A percentile compares a stretch with the other conserved stretches of the same genome.
Evolutionary conservation across 176 grass and related monocot genomes (phyloP).

Genomic region (Aegilops longissima): DNA sequence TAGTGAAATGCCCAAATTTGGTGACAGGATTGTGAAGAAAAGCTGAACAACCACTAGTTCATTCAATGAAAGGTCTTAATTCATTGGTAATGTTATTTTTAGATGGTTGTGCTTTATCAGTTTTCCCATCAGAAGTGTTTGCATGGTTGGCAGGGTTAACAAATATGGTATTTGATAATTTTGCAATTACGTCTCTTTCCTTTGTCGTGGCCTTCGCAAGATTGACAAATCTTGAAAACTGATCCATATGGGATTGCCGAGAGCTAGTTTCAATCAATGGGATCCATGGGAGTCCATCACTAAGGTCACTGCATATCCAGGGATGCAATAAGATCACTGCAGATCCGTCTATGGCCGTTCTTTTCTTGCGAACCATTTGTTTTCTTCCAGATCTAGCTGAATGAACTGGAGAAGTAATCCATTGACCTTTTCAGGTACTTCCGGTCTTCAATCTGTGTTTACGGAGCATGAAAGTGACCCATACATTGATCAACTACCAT

Average conservation of each 20-base stretch:
- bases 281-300: constrained; percentile 29
- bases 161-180: not conserved
- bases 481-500: no score
- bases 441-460: no score
- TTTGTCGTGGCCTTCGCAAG: not conserved
- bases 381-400: no score
- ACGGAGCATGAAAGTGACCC: no score
- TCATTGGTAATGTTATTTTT: constrained; percentile 30
- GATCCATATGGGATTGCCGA: constrained; percentile 27
- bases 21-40: constrained; percentile 8
- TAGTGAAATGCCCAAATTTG: constrained; percentile 34
- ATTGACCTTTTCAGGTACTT: no score
- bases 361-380: no score
- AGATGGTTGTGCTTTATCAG: constrained; percentile 26
- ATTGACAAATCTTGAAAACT: constrained; percentile 31
- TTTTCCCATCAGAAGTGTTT: constrained; percentile 13
- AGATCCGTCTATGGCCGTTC: not conserved
- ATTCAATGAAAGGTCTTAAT: constrained; percentile 33
- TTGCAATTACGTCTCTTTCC: constrained; percentile 36
- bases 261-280: constrained; percentile 44
- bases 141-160: not conserved
- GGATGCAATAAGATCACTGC: constrained; percentile 36
- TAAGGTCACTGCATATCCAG: constrained; percentile 25
- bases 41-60: constrained; percentile 27
- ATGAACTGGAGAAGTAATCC: no score